These are phyloP conservation scores for Lathyrus aphaca DNA, from an alignment of 306 rosid species.

Conservation along the genomic window DNA sequence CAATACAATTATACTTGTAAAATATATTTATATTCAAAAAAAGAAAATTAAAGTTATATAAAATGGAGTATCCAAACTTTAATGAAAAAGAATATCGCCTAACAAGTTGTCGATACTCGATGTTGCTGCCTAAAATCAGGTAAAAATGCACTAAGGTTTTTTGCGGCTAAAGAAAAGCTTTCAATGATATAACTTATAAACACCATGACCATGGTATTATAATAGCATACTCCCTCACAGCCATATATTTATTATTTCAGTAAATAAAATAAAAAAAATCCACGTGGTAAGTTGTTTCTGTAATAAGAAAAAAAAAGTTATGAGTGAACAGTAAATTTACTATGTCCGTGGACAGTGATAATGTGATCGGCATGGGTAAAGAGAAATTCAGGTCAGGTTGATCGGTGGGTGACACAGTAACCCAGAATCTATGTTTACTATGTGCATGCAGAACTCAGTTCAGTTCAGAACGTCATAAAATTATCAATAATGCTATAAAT, in stretches of 20 bases:
- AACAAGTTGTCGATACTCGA: background rate
- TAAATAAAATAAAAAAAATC: background rate
- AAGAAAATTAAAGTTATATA: background rate
- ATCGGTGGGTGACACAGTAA: conserved; percentile 37
- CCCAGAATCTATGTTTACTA: conserved; percentile 24
- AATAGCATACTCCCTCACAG: too few relatives aligned
- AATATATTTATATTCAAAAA: background rate
- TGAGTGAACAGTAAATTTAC: conserved; percentile 31
- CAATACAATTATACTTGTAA: too few relatives aligned
- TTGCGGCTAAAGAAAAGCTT: conserved; percentile 8
- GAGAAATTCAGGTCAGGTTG: conserved; percentile 25
- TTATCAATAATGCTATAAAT: conserved; percentile 1
- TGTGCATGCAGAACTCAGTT: background rate
- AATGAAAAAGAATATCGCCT: background rate
- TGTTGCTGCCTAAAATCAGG: background rate
- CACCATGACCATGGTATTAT: too few relatives aligned
- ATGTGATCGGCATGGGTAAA: conserved; percentile 38
- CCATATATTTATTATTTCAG: too few relatives aligned
- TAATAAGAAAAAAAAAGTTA: background rate
- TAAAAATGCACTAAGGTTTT: background rate
- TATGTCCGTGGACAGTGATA: conserved; percentile 27
- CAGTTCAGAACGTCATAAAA: background rate
- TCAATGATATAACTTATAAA: too few relatives aligned
- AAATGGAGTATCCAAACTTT: background rate
- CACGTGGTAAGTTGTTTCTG: conserved; percentile 36